A percentile compares a stretch with the other conserved stretches of the same genome.
phyloP scores from a whole-genome alignment of 164 flowering plant genomes.

The Vitis riparia region DNA sequence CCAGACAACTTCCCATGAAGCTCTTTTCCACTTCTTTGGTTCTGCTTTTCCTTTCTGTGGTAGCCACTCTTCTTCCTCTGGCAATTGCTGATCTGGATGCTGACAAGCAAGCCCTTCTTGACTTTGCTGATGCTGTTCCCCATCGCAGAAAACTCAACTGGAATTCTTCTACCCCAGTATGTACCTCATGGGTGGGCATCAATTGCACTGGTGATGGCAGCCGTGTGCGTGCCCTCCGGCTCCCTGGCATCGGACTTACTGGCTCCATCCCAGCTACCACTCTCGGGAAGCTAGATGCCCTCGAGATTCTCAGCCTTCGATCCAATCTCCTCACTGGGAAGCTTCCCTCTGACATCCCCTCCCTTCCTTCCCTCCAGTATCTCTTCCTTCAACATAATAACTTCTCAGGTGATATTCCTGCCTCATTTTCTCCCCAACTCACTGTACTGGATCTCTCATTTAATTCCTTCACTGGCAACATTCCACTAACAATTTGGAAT shows the following conservation, averaged over 20 bases:
- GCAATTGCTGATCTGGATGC: constrained; percentile 43
- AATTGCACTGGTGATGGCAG: constrained; percentile 34
- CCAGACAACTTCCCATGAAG: constrained; percentile 27
- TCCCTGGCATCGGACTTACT: constrained; percentile 59
- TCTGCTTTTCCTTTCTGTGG: constrained; percentile 14
- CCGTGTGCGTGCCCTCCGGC: constrained; percentile 39
- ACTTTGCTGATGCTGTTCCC: constrained; percentile 45
- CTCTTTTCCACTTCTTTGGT: constrained; percentile 4
- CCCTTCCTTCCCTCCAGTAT: constrained; percentile 46
- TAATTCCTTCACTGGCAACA: constrained; percentile 47
- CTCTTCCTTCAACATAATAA: constrained; percentile 47
- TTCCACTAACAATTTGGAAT: constrained; percentile 45
- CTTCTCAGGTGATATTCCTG: constrained; percentile 48
- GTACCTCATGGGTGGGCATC: constrained; percentile 60
- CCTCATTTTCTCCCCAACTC: constrained; percentile 33
- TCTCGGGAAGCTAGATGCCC: constrained; percentile 48
- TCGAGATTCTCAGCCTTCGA: constrained; percentile 46
- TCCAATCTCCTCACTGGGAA: constrained; percentile 46
- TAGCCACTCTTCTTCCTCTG: constrained; percentile 11
- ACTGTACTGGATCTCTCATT: constrained; percentile 47
- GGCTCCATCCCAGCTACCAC: constrained; percentile 54
- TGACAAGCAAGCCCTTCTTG: constrained; percentile 60
- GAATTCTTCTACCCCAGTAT: constrained; percentile 32
- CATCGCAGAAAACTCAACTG: constrained; percentile 52
- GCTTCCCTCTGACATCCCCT: constrained; percentile 52